Evolutionary conservation across 805 yeast species (phyloP), one percentile per base, ranked within the genome.

Genomic region (Tetrapisispora fleetii): DNA sequence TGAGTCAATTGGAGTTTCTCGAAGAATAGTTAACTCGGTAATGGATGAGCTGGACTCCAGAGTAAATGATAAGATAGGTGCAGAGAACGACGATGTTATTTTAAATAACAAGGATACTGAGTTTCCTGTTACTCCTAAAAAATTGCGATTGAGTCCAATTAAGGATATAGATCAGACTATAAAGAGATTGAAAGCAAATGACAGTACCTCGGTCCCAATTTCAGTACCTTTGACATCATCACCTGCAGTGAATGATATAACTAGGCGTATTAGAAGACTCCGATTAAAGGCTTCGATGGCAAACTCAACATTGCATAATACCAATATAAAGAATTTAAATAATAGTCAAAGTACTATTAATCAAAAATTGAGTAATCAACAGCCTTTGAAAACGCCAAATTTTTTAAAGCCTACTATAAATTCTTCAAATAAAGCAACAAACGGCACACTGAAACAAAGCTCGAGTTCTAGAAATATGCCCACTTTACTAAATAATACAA

Each of bases 1-100:
- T 9, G 48, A 48, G 10, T 37, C 40, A 24, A 41, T 64, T 42
- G 69, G 69, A 4, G 67, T 60, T 37, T 64, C 70, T 22, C 63
- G 60, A 49, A 58, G 58, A 44, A 50, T 67, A 40, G 68, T 70
- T 18, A 58, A 54, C 21, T 65, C 63, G 18, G 70, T 68, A 2
- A 51, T 68, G 5, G 48, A 57, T 37, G 72, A 68, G 51, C 48
- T 68, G 40, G 69, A 68, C 46, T 54, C 58, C 43, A 54, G 71
- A 47, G 69, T 71, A 9, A 57, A 55, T 32, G 50, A 32, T 40
- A 60, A 55, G 7, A 3, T 17, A 36, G 13, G 19, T 17, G n/a
- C 21, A 36, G 19, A 36, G 3, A 9, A 7, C 6, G 7, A 18
- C 11, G 21, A n/a, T 9, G n/a, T 3, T 36, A 36, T 18, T 13